Percentiles rank a stretch among this genome's conserved stretches.
phyloP scores from a whole-genome alignment of 192 early-diverging fungal genomes.

The Podila minutissima region DNA sequence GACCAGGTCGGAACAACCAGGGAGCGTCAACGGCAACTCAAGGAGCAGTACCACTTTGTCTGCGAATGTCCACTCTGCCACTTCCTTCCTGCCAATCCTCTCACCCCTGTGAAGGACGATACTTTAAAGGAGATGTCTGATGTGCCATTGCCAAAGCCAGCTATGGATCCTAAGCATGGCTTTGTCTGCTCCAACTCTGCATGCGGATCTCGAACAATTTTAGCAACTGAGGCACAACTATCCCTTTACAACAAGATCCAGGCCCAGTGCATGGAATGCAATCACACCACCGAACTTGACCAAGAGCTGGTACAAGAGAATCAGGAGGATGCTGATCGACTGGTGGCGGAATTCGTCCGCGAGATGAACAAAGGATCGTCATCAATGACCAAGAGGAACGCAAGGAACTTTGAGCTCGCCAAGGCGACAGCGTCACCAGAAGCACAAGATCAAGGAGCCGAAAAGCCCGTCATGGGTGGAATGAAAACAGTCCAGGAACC shows the following conservation, averaged over 20 bases:
- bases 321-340: conserved; percentile 13
- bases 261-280: conserved; percentile 17
- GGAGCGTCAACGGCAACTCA: conserved; percentile 37
- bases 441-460: neutral
- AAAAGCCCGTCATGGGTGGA: conserved; percentile 16
- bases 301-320: conserved; percentile 43
- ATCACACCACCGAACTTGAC: conserved; percentile 6
- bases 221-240: conserved; percentile 30
- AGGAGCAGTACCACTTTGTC: conserved; percentile 34
- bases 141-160: neutral
- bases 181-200: conserved; percentile 21
- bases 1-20: conserved; percentile 34
- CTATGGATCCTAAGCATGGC: conserved; percentile 33
- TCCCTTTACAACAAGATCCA: conserved; percentile 35
- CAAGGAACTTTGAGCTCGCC: conserved; percentile 41
- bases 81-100: conserved; percentile 31
- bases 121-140: conserved; percentile 2
- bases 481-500: conserved; percentile 31
- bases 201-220: neutral
- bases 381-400: neutral
- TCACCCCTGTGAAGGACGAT: conserved; percentile 4
- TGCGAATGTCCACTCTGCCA: conserved; percentile 35
- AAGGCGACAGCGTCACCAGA: conserved; percentile 1
- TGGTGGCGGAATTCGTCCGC: conserved; percentile 19
- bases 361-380: conserved; percentile 28